A percentile compares a stretch with the other conserved stretches of the same genome.
Evolutionary conservation across 768 basidiomycete species (phyloP).

Genomic region (Suillus brevipes): DNA sequence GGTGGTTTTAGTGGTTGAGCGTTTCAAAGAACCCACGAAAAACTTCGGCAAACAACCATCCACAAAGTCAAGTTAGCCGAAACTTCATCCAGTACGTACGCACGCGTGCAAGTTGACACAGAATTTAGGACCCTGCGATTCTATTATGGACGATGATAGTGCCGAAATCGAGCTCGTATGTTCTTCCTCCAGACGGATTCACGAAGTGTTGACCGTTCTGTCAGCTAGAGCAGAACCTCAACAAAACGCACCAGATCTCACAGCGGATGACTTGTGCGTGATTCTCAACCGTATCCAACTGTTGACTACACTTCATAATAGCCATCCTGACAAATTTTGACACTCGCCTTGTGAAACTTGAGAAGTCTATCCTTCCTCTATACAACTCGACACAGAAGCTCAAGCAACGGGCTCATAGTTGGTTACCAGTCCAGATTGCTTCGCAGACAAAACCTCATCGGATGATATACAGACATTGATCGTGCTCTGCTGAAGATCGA

Average conservation of each 20-base stretch:
- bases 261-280: constrained; percentile 81
- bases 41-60: not conserved
- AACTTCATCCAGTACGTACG: not conserved
- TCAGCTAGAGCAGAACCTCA: constrained; percentile 84
- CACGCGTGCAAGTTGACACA: not conserved
- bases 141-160: constrained; percentile 56
- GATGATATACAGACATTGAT: constrained; percentile 64
- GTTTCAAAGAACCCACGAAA: no score
- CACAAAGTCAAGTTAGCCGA: no score
- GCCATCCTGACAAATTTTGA: constrained; percentile 86
- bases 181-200: constrained; percentile 1
- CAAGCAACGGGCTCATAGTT: constrained; percentile 71
- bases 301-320: constrained; percentile 36
- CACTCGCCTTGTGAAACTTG: constrained; percentile 75
- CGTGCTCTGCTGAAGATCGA: constrained; percentile 76
- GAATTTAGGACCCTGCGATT: not conserved
- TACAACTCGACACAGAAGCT: constrained; percentile 76
- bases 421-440: constrained; percentile 26
- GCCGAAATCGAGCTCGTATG: constrained; percentile 74
- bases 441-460: not conserved
- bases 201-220: not conserved
- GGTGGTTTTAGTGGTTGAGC: not conserved
- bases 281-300: not conserved
- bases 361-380: constrained; percentile 83
- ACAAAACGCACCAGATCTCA: constrained; percentile 83